Evolutionary conservation across 495 filamentous ascomycete genomes (phyloP), one percentile per base, ranked within the genome.

Genomic region (Hapsidospora chrysogenum): DNA sequence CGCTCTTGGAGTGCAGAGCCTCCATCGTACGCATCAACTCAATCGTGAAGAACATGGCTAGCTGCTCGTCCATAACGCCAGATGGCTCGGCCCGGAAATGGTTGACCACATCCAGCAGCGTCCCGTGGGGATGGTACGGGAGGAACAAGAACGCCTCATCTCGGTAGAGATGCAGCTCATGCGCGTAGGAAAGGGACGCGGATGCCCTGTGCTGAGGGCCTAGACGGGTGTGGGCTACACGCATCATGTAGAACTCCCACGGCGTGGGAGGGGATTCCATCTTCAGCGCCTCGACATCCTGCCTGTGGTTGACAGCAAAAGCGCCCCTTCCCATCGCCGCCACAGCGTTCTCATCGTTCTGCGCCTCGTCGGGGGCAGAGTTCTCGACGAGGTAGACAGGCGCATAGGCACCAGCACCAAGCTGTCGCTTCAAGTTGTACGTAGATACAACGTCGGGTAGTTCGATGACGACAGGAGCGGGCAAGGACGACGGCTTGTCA

Each of bases 241-340:
- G 76, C 60, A 95, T 87, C 56, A 97, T 92, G 54, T 94, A 80
- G 52, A 95, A 97, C 49, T 97, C 89, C 89, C 92, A 97, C 1
- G 81, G 59, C 10, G 72, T 76, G 0, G 86, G 83, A 3, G 86
- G 85, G 21, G 60, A 46, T 52, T 97, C 89, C 68, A 92, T 79
- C 53, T 97, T 97, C 41, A 97, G 61, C 1, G 89, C 89, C 53
- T 94, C 83, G 14, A 86, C 68, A 6, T 53, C 40, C 33, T 64
- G 56, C 9, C 78, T 69, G 11, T 44, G 49, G 20, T 46, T 45
- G 5, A 57, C 54, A 1, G 60, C 54, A 31, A 50, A 51, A 26
- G 59, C 60, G 35, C 66, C 64, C 40, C 59, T 57, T 34, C 61
- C 64, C 56, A 71, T 70, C 11, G 48, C 56, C 9, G 60, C 49